Conservation (phyloP, 352 stramenopile species). For the Phytophthora kernoviae region DNA sequence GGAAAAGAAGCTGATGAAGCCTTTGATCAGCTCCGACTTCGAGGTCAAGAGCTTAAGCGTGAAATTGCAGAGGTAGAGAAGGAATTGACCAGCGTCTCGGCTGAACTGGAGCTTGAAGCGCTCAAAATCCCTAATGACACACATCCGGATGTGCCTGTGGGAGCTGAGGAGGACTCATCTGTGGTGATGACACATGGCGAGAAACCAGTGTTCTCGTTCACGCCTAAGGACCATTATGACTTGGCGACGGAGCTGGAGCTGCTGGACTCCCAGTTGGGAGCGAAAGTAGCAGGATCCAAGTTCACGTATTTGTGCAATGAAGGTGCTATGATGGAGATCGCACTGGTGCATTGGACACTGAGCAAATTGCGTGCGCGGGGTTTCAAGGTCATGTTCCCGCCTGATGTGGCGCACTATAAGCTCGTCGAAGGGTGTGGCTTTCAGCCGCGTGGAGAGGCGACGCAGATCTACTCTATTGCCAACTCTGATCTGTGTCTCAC, state of each 20-base stretch:
- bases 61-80: constrained; percentile 53
- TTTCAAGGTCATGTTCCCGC: constrained; percentile 79
- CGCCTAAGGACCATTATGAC: constrained; percentile 73
- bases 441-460: constrained; percentile 83
- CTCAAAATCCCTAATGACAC: constrained; percentile 83
- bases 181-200: constrained; percentile 56
- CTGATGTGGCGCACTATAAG: constrained; percentile 83
- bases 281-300: constrained; percentile 78
- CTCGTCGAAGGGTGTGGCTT: constrained; percentile 88
- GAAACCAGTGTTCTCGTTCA: constrained; percentile 66
- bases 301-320: constrained; percentile 90
- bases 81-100: constrained; percentile 46
- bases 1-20: constrained; percentile 18
- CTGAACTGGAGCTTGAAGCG: constrained; percentile 65
- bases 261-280: constrained; percentile 72
- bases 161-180: constrained; percentile 58
- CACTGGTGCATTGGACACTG: constrained; percentile 82
- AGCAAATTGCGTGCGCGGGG: constrained; percentile 67
- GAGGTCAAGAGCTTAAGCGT: constrained; percentile 59
- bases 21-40: constrained; percentile 47
- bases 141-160: constrained; percentile 69
- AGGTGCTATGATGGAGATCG: constrained; percentile 88
- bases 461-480: constrained; percentile 88
- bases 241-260: constrained; percentile 69
- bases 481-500: constrained; percentile 86